Evolutionary conservation across 2,329 filamentous ascomycete species (phyloP).

Genomic region (Penicillium sp.): DNA sequence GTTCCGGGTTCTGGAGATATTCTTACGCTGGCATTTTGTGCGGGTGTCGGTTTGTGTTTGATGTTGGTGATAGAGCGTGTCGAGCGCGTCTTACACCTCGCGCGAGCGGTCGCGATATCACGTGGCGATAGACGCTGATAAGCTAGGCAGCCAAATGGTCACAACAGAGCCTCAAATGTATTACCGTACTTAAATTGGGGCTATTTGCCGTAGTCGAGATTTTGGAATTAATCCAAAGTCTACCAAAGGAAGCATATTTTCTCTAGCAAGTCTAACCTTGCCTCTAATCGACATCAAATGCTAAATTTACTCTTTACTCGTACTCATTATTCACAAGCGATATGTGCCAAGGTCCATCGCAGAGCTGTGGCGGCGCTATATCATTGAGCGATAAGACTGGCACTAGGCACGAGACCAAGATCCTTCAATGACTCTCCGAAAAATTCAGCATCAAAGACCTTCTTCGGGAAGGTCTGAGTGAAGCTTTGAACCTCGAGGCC

Average conservation of each 20-base stretch:
- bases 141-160: background rate
- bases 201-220: background rate
- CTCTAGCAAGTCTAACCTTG: background rate
- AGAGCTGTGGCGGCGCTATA: background rate
- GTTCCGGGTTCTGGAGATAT: background rate
- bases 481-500: constrained; percentile 75
- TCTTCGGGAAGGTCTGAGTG: constrained; percentile 82
- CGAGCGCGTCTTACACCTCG: constrained; percentile 24
- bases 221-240: no score
- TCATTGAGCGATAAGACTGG: constrained; percentile 75
- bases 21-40: constrained; percentile 54
- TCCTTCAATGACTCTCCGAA: constrained; percentile 93
- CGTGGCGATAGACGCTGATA: constrained; percentile 30
- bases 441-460: constrained; percentile 74
- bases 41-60: constrained; percentile 18
- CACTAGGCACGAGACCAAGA: constrained; percentile 84
- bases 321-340: constrained; percentile 14
- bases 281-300: background rate
- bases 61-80: constrained; percentile 20
- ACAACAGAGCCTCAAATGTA: constrained; percentile 1
- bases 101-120: constrained; percentile 40
- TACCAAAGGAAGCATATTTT: background rate
- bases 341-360: constrained; percentile 1
- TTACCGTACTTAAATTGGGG: background rate
- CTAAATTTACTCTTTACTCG: no score